phyloP scores from a whole-genome alignment of 148 eudicot genomes.

The Chenopodium quinoa region DNA sequence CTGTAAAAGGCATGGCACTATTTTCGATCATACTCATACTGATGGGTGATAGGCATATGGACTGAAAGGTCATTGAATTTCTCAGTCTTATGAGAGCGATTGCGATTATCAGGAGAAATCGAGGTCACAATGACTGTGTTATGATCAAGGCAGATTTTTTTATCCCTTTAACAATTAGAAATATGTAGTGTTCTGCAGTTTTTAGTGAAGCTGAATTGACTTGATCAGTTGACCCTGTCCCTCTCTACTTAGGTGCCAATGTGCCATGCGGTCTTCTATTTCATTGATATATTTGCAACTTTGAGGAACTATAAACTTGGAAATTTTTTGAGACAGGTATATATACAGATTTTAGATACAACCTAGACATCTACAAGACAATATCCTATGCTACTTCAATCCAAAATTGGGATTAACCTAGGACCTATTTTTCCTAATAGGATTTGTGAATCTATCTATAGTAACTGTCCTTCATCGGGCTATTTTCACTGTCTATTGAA shows the following conservation, averaged over 20 bases:
- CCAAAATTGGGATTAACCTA: constrained; percentile 7
- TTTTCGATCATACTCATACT: not conserved
- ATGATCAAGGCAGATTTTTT: not conserved
- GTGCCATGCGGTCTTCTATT: not conserved
- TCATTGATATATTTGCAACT: not conserved
- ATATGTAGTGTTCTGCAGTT: not conserved
- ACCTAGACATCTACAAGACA: not conserved
- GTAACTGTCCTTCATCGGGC: constrained; percentile 11
- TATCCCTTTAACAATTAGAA: not conserved
- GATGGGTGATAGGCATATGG: not conserved
- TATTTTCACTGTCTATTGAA: constrained; percentile 19
- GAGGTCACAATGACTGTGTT: not conserved
- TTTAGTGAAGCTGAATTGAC: not conserved
- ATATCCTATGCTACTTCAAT: constrained; percentile 15
- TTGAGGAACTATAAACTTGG: not conserved
- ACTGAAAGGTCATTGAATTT: not conserved
- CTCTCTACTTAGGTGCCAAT: not conserved
- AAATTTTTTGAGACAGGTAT: not conserved
- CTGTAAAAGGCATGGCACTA: not conserved
- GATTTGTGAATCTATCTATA: constrained; percentile 6
- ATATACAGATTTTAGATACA: constrained; percentile 3
- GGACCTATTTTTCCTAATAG: not conserved
- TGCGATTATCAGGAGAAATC: not conserved
- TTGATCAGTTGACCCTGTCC: not conserved
- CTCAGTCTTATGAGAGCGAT: not conserved